These are phyloP conservation scores for Melocanna baccifera DNA, from an alignment of 176 grass and related monocot genomes.

Conservation along the genomic window DNA sequence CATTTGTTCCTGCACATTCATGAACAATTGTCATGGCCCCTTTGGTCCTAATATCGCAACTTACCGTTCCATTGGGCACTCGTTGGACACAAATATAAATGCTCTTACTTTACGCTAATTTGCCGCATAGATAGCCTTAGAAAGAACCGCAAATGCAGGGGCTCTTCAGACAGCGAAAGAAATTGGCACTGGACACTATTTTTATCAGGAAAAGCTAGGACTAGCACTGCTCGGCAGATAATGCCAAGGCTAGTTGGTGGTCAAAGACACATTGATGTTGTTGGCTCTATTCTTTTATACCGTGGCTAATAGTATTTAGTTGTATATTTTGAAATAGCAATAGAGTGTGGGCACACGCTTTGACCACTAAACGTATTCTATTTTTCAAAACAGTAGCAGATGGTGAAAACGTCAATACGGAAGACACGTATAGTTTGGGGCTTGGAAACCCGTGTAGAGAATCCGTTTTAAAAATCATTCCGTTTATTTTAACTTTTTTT, in stretches of 20 bases:
- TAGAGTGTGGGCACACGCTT: too few species aligned
- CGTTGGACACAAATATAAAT: slow-evolving; percentile 24
- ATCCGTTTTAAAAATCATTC: too few species aligned
- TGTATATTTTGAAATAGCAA: too few species aligned
- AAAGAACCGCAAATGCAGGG: slow-evolving; percentile 18
- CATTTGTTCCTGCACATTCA: not conserved
- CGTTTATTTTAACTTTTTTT: too few species aligned
- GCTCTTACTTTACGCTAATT: slow-evolving; percentile 22
- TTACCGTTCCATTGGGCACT: slow-evolving; percentile 3
- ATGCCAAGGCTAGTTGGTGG: slow-evolving; percentile 2
- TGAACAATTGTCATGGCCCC: not conserved
- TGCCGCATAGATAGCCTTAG: slow-evolving; percentile 12
- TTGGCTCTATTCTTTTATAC: too few species aligned
- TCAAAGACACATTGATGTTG: slow-evolving; percentile 23
- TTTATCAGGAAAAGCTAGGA: not conserved
- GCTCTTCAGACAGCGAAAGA: slow-evolving; percentile 34
- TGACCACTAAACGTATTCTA: too few species aligned
- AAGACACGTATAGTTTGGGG: too few species aligned
- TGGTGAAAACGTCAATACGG: too few species aligned
- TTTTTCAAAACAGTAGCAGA: too few species aligned
- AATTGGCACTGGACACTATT: not conserved
- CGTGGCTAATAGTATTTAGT: too few species aligned
- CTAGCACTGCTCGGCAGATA: not conserved
- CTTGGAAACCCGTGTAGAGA: too few species aligned
- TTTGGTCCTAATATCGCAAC: not conserved